These are phyloP conservation scores for Suillus clintonianus DNA, from an alignment of 768 basidiomycete species.

Conservation along the genomic window DNA sequence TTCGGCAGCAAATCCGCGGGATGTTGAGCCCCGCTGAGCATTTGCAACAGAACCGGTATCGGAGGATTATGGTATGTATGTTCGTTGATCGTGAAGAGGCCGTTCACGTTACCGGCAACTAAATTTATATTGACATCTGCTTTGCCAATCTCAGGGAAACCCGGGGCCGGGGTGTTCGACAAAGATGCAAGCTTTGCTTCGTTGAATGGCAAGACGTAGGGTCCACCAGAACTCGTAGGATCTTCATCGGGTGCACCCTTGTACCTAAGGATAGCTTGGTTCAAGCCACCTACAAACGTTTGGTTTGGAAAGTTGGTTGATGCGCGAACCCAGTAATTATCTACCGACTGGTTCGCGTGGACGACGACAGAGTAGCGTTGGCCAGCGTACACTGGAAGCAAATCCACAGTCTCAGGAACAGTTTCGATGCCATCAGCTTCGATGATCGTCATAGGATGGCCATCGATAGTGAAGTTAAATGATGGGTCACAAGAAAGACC, in stretches of 20 bases:
- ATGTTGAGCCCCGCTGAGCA: conserved; percentile 53
- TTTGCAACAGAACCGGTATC: conserved; percentile 57
- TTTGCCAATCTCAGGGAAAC: conserved; percentile 30
- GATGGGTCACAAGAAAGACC: conserved; percentile 35
- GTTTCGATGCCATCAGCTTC: conserved; percentile 43
- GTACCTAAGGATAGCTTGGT: conserved; percentile 45
- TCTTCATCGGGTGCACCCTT: conserved; percentile 35
- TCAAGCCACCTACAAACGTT: conserved; percentile 37
- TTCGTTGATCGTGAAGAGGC: conserved; percentile 31
- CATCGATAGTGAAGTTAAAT: conserved; percentile 35
- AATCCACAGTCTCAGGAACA: conserved; percentile 38
- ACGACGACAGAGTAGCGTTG: conserved; percentile 45
- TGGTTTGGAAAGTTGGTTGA: conserved; percentile 27
- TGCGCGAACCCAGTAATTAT: conserved; percentile 47
- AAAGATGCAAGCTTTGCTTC: conserved; percentile 39
- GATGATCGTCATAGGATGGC: conserved; percentile 43
- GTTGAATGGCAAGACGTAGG: conserved; percentile 21
- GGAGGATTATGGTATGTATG: conserved; percentile 40
- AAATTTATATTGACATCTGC: conserved; percentile 34
- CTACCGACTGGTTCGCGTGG: conserved; percentile 35
- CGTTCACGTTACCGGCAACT: conserved; percentile 14
- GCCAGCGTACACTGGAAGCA: conserved; percentile 43
- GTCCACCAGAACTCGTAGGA: conserved; percentile 31
- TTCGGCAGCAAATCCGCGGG: conserved; percentile 51
- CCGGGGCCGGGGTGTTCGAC: conserved; percentile 26